Evolutionary conservation across 495 filamentous ascomycete genomes (phyloP), one percentile per base, ranked within the genome.

Genomic region (Penicillium simplicissimum): DNA sequence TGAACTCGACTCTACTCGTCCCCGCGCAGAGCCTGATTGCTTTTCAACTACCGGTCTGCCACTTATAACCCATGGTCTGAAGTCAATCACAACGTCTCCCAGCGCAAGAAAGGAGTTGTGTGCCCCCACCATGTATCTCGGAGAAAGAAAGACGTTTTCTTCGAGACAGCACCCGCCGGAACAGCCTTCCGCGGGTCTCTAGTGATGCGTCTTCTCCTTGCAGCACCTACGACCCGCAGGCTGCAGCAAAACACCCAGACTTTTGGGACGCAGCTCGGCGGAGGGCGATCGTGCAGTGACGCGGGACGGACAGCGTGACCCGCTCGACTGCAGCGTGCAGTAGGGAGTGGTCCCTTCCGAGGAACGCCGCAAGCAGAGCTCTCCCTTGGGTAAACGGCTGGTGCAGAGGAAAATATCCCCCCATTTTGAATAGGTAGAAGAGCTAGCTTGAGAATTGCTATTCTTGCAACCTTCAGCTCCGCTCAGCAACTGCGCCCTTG

Each of bases 201-300:
- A 31, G 49, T 33, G 52, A 47, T 48, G 59, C 48, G 43, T 42
- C 5, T 17, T 56, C 66, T 59, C 68, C 68, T 68, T 68, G 68
- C 68, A 71, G 68, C 52, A 1, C 23, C 42, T 58, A 59, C 57
- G 19, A 1, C 23, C 42, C n/a, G n/a, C n/a, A n/a, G n/a, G n/a
- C n/a, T 58, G 62, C 54, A 25, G 19, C 17, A 43, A 31, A 3
- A 28, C 53, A 52, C 47, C 65, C 61, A 54, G 58, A 56, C 55
- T 4, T 37, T 28, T 63, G 62, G 63, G 62, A 56, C 55, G 55
- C 42, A 31, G 17, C 28, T 52, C 36, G 52, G 15, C 15, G 34
- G 54, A 48, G 48, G 62, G 40, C 36, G 40, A 68, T 61, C 66
- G 47, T 58, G 62, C 58, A 62, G 60, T 1, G 42, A 33, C 57